phyloP scores from a whole-genome alignment of 225 moss, liverwort and hornwort species.

The Ulota crispa region DNA sequence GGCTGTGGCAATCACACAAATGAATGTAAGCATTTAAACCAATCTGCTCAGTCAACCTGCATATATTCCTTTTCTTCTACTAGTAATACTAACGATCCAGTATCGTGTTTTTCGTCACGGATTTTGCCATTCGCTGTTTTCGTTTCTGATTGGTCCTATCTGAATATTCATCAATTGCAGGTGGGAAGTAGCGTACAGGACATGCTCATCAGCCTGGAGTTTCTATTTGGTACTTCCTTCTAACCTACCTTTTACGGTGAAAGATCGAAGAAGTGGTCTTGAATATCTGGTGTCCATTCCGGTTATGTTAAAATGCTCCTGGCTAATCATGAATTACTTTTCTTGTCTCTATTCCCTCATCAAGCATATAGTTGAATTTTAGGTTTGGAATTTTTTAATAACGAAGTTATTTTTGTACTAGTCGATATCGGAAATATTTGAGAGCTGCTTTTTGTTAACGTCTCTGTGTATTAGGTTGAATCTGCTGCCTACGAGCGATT shows the following conservation, averaged over 20 bases:
- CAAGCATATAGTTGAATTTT: not conserved
- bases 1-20: conserved; percentile 55
- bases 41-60: not conserved
- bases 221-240: conserved; percentile 58
- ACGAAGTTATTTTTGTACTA: not conserved
- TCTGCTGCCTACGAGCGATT: not conserved
- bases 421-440: not conserved
- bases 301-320: not conserved
- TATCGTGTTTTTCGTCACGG: not conserved
- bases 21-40: conserved; percentile 50
- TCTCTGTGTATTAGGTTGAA: not conserved
- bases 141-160: not conserved
- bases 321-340: not conserved
- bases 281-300: not conserved
- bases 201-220: conserved; percentile 57
- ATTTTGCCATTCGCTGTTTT: not conserved
- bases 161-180: conserved; percentile 23
- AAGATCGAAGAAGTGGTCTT: not conserved
- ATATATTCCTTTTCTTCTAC: not conserved
- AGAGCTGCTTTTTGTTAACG: conserved; percentile 1
- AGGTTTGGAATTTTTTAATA: not conserved
- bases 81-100: not conserved
- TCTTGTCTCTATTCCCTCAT: not conserved
- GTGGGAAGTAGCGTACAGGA: conserved; percentile 31
- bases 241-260: not conserved